phyloP scores from a whole-genome alignment of 495 filamentous ascomycete genomes.

The Aspergillus sclerotiicarbonarius region DNA sequence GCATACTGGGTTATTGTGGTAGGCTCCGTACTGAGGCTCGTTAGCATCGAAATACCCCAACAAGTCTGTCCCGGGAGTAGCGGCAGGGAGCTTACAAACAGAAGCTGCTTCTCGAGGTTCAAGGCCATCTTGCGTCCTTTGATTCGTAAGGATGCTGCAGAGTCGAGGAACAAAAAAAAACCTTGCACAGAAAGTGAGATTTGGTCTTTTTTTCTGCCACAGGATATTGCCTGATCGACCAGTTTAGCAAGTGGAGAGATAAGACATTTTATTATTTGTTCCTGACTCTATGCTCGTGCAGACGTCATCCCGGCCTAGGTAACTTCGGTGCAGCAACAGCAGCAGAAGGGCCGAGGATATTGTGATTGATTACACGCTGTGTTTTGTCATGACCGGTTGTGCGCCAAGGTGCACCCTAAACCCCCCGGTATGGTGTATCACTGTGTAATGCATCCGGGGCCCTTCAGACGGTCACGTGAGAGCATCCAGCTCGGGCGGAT shows the following conservation, averaged over 20 bases:
- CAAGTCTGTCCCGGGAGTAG: not conserved
- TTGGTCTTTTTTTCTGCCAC: not conserved
- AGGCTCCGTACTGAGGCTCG: slow-evolving; percentile 77
- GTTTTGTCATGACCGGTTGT: not conserved
- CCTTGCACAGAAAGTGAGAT: not conserved
- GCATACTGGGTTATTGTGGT: slow-evolving; percentile 79
- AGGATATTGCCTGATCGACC: slow-evolving; percentile 12
- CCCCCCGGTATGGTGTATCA: not conserved
- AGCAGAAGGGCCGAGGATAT: slow-evolving; percentile 17
- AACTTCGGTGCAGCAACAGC: not conserved
- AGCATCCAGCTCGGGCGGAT: slow-evolving; percentile 9
- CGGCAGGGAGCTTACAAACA: slow-evolving; percentile 59
- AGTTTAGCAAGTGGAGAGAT: slow-evolving; percentile 18
- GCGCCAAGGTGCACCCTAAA: not conserved
- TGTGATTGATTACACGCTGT: not conserved
- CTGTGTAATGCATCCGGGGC: not conserved
- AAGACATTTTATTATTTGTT: slow-evolving; percentile 12
- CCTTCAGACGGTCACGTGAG: slow-evolving; percentile 17
- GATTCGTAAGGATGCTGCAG: not conserved
- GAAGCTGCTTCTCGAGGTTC: slow-evolving; percentile 75
- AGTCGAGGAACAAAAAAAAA: not conserved
- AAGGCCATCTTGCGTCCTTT: slow-evolving; percentile 56
- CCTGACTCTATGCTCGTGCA: not conserved
- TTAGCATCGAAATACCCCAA: slow-evolving; percentile 1
- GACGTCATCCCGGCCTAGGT: slow-evolving; percentile 22